Base-by-base conservation (phyloP, 768 basidiomycete species). In the Lactarius sp. region DNA sequence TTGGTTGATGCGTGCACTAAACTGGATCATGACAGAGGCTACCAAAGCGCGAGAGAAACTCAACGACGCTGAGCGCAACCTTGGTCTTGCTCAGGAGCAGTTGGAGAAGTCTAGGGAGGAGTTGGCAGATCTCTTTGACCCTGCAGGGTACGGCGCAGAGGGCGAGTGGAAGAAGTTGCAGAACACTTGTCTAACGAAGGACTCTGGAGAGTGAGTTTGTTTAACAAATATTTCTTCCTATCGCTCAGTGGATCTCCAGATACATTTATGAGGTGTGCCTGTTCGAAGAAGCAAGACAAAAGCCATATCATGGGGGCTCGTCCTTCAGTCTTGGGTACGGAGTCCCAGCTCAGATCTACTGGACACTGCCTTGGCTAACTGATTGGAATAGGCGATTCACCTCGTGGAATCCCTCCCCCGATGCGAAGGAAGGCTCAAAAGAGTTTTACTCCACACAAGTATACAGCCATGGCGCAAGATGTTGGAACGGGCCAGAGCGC, bases 121-220 rank as follows among this genome's bases (percentile, higher is more conserved):
- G 47, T 72, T 92, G 12, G 74, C 73, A 1, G 84, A 88, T 61
- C 78, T 98, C 27, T 91, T 87, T 70, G 77, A 85, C 62, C 75
- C 74, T 9, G 73, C 84, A 20, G 82, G 81, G 41, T 97, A 88
- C 68, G 94, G 94, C 20, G 72, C 76, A 1, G 79, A 91, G 33
- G 96, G 92, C 55, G 92, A 97, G 76, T 99, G 93, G 93, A 96
- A 96, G 80, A 97, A 96, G 76, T 82, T 99, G 6, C 89, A 95
- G 22, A 81, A 83, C 6, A 77, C 80, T 1, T 98, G 96, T 69
- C 72, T 98, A 13, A 83, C 85, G 71, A 88, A 85, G 71, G 84
- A 95, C 59, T 79, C 83, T 5, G 96, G 97, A 80, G 96, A 97
- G 92, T 97, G 70, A 72, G 94, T 87, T 22, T 46, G 12, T 27